These are phyloP conservation scores for Gossypium gossypioides DNA, from an alignment of 441 rosid species.

Conservation along the genomic window DNA sequence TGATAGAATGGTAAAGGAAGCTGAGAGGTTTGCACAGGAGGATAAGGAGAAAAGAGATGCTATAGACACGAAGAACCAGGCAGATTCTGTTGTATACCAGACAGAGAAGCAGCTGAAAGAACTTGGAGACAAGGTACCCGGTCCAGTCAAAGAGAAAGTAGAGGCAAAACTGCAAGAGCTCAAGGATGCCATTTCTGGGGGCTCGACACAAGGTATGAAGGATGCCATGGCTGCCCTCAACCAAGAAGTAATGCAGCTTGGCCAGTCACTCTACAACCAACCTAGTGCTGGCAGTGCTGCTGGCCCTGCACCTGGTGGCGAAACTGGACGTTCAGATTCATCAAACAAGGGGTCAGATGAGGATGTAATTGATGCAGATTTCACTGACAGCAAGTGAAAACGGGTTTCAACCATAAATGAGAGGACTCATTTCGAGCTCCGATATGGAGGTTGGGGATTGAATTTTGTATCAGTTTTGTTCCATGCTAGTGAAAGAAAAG, in stretches of 20 bases:
- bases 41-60: conserved; percentile 89
- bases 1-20: conserved; percentile 72
- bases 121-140: conserved; percentile 73
- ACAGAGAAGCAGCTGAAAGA: conserved; percentile 86
- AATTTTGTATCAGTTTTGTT: conserved; percentile 7
- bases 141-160: conserved; percentile 63
- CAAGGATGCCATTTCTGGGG: conserved; percentile 53
- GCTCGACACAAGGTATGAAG: conserved; percentile 58
- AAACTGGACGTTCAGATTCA: conserved; percentile 47
- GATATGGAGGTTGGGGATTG: neutral
- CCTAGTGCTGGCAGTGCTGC: conserved; percentile 49
- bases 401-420: neutral
- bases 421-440: neutral
- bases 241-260: conserved; percentile 87
- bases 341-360: conserved; percentile 56
- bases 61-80: conserved; percentile 89
- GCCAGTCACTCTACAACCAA: conserved; percentile 80
- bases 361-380: conserved; percentile 83
- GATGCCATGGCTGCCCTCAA: conserved; percentile 77
- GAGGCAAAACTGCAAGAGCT: conserved; percentile 73
- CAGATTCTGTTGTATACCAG: conserved; percentile 71
- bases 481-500: neutral
- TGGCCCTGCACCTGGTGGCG: conserved; percentile 47
- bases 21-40: conserved; percentile 67
- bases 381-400: conserved; percentile 62